phyloP scores from a whole-genome alignment of 441 rosid species.

The Brassica balearica region DNA sequence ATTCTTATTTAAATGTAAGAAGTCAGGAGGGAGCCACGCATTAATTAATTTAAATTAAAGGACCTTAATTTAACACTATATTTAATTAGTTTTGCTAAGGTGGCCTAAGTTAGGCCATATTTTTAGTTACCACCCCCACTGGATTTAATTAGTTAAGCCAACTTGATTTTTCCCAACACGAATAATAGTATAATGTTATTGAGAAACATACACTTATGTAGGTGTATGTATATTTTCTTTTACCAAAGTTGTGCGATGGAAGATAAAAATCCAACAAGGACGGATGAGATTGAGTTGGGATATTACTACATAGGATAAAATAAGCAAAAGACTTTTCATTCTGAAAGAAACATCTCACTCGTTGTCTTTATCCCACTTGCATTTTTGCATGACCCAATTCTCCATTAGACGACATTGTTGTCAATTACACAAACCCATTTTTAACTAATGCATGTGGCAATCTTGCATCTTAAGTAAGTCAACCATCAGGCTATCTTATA shows the following conservation, averaged over 20 bases:
- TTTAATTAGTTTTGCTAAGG: slow-evolving; percentile 28
- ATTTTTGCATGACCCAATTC: slow-evolving; percentile 31
- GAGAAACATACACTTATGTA: neutral
- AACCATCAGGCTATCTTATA: slow-evolving; percentile 14
- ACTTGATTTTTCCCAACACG: slow-evolving; percentile 28
- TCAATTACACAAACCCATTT: slow-evolving; percentile 5
- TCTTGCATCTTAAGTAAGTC: slow-evolving; percentile 15
- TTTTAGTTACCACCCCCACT: slow-evolving; percentile 28
- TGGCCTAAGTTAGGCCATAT: slow-evolving; percentile 43
- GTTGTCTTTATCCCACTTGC: slow-evolving; percentile 23
- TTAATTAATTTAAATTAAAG: neutral
- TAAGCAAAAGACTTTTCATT: slow-evolving; percentile 6
- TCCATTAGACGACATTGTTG: slow-evolving; percentile 19
- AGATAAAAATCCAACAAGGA: slow-evolving; percentile 27
- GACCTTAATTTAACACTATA: slow-evolving; percentile 5
- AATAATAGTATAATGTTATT: neutral
- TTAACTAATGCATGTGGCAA: neutral
- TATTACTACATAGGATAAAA: slow-evolving; percentile 8
- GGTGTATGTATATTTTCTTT: neutral
- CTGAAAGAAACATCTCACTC: slow-evolving; percentile 1
- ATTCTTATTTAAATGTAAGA: neutral
- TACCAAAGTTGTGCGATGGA: slow-evolving; percentile 19
- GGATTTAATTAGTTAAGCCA: slow-evolving; percentile 32
- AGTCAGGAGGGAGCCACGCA: slow-evolving; percentile 24
- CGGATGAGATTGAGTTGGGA: slow-evolving; percentile 25